Conservation (phyloP, 139 green algal genomes). For the Trebouxia sp. region DNA sequence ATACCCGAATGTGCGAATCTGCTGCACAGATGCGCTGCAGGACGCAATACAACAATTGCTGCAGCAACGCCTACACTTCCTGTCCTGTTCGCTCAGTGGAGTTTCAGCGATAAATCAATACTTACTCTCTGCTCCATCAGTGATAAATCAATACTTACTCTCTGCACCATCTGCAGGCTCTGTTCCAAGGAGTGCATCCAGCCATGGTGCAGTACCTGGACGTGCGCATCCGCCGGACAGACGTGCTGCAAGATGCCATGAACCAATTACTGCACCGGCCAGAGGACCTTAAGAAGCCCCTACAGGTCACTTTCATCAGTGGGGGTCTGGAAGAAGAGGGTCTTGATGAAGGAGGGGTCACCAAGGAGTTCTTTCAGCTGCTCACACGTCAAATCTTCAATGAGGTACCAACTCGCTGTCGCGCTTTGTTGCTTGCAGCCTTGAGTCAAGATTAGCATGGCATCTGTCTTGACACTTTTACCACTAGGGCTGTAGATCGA, state of each 20-base stretch:
- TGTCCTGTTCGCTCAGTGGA: too few species aligned
- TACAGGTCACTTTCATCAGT: constrained; percentile 79
- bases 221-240: constrained; percentile 61
- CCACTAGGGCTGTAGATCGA: constrained; percentile 35
- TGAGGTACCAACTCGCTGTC: constrained; percentile 35
- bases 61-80: too few species aligned
- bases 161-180: constrained; percentile 31
- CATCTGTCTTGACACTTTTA: constrained; percentile 36
- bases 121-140: too few species aligned
- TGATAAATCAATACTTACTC: background rate
- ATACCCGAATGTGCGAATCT: constrained; percentile 60
- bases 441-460: constrained; percentile 46
- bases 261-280: constrained; percentile 54
- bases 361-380: constrained; percentile 93
- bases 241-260: constrained; percentile 79
- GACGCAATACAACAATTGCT: constrained; percentile 74
- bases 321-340: constrained; percentile 71
- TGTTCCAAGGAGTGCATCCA: constrained; percentile 51
- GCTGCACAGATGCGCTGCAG: constrained; percentile 66
- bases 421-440: constrained; percentile 82
- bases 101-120: too few species aligned
- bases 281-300: constrained; percentile 76
- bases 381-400: constrained; percentile 54
- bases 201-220: constrained; percentile 44
- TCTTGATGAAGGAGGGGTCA: constrained; percentile 85